These are phyloP conservation scores for Cicer chorassanicum DNA, from an alignment of 306 rosid genomes.

Conservation along the genomic window DNA sequence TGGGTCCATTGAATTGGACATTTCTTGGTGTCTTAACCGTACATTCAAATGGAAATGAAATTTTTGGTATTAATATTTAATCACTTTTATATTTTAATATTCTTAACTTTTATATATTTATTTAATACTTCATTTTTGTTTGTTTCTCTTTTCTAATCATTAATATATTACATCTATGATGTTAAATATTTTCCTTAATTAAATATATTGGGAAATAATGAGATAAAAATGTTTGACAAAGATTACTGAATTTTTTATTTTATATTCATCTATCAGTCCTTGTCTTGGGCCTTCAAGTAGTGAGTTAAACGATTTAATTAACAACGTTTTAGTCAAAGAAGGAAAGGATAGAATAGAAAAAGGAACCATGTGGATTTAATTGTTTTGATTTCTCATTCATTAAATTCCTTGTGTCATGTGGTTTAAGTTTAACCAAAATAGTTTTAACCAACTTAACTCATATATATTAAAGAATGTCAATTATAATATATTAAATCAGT, in stretches of 20 bases:
- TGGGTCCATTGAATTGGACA: not conserved
- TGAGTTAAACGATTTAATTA: conserved; percentile 13
- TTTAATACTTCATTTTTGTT: no score
- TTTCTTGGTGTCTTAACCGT: not conserved
- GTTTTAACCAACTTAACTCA: no score
- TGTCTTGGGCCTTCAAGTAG: not conserved
- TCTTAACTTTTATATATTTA: no score
- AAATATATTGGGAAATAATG: not conserved
- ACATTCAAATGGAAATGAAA: not conserved
- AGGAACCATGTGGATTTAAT: not conserved
- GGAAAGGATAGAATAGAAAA: not conserved
- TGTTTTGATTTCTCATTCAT: not conserved
- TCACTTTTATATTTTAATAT: no score
- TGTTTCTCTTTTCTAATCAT: no score
- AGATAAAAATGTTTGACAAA: not conserved
- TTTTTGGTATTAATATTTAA: not conserved
- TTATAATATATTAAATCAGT: no score
- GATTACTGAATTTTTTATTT: conserved; percentile 6
- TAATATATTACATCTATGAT: no score
- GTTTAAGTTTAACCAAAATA: not conserved
- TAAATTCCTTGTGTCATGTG: conserved; percentile 1
- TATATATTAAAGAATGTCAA: no score
- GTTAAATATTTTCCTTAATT: no score
- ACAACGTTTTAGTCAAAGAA: conserved; percentile 4
- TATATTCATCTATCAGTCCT: not conserved